Evolutionary conservation across 805 yeast species (phyloP), one percentile per base, ranked within the genome.

Genomic region (Monosporozyma aquatica): DNA sequence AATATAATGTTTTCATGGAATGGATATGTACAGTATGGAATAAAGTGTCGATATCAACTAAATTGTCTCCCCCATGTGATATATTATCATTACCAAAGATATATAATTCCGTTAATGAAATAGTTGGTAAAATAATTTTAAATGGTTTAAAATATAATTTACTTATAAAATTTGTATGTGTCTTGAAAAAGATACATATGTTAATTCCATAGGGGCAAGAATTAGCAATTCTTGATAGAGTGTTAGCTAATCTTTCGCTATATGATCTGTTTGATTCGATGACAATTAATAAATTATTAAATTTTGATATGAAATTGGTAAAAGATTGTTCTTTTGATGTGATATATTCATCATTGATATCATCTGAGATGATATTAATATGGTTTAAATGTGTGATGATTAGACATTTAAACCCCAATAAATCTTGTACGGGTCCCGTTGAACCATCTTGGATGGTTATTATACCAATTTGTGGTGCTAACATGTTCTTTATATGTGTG

Each of bases 111-210:
- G 56, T 46, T 22, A 59, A 38, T 3, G 41, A 32, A 17, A 58
- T 32, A 14, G 25, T 36, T 11, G 40, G 23, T 8, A 25, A 32
- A 10, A 40, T 40, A 24, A 42, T 35, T 14, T 43, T 35, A 24
- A 58, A 44, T 36, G 51, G 56, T 4, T 53, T 49, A 24, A 59
- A 58, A 41, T 59, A 58, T 30, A 59, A 33, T 38, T 53, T 52
- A 40, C 60, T 56, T 22, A 59, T 36, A 35, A 47, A 58, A 43
- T 59, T 56, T 13, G 37, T 34, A 1, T 41, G 38, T 14, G 54
- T 56, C 28, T 51, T 44, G 41, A 54, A 59, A 7, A 59, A 40
- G 9, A 58, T 38, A 40, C 52, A 53, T 8, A 59, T 37, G 26
- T 47, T 52, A 7, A 55, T 43, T n/a, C 42, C 43, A 2, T 13